These are phyloP conservation scores for Fragaria vesca DNA, from an alignment of 306 rosid genomes.

Conservation along the genomic window DNA sequence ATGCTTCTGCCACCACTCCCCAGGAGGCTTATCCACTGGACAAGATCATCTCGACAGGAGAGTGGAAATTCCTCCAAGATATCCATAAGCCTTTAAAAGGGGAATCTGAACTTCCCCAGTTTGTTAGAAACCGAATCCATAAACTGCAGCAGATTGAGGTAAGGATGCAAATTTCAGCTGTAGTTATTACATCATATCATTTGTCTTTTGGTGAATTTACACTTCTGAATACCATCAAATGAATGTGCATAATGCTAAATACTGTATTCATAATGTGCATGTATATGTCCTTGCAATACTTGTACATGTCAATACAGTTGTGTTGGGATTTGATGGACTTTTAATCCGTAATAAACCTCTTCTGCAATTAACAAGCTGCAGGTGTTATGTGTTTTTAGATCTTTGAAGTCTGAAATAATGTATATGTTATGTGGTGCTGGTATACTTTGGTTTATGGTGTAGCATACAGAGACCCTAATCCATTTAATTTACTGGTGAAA, in stretches of 20 bases:
- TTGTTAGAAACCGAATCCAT: conserved; percentile 52
- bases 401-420: too few species aligned
- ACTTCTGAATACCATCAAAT: not conserved
- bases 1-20: conserved; percentile 65
- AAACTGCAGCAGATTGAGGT: conserved; percentile 59
- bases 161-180: conserved; percentile 16
- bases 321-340: not conserved
- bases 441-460: too few species aligned
- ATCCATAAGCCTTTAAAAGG: conserved; percentile 37
- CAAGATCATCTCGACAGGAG: conserved; percentile 65
- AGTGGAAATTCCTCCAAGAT: conserved; percentile 71
- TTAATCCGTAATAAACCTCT: too few species aligned
- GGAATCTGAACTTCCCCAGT: conserved; percentile 38
- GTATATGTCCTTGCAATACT: too few species aligned
- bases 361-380: too few species aligned
- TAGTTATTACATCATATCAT: not conserved
- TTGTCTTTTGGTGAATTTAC: not conserved
- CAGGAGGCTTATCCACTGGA: conserved; percentile 71
- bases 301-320: not conserved
- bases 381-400: too few species aligned
- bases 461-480: too few species aligned
- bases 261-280: too few species aligned
- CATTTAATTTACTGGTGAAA: too few species aligned
- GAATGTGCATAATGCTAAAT: not conserved
- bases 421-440: too few species aligned